phyloP scores from a whole-genome alignment of 257 asterid genomes.

The Pogostemon cablin region DNA sequence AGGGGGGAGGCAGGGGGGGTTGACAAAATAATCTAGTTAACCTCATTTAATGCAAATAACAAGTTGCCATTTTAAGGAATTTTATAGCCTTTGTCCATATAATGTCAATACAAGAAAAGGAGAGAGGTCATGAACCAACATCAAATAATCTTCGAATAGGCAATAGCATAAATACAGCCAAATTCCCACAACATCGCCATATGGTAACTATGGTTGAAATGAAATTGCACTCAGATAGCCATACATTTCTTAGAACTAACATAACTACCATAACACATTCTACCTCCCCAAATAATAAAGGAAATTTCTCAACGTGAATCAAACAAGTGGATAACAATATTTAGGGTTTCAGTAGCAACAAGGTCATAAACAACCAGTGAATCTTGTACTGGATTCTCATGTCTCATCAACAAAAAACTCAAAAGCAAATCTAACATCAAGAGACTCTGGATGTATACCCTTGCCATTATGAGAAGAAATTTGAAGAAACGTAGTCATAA shows the following conservation, averaged over 20 bases:
- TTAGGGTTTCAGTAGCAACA: neutral
- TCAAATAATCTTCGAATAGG: slow-evolving; percentile 16
- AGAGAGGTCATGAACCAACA: slow-evolving; percentile 23
- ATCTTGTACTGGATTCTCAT: neutral
- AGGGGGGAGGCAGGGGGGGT: too few relatives aligned
- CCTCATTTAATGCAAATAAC: neutral
- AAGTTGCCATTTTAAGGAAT: neutral
- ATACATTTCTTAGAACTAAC: neutral
- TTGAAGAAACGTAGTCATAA: slow-evolving; percentile 1
- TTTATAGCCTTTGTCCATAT: neutral
- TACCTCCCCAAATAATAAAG: neutral
- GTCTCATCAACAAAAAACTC: slow-evolving; percentile 14
- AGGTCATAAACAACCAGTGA: slow-evolving; percentile 5
- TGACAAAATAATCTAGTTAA: slow-evolving; percentile 6
- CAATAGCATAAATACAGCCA: neutral
- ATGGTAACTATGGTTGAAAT: neutral
- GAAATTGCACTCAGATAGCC: neutral
- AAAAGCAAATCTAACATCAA: slow-evolving; percentile 6
- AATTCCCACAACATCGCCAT: neutral
- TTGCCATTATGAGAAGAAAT: neutral
- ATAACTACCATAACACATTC: slow-evolving; percentile 5
- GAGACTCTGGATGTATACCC: neutral
- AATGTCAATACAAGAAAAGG: slow-evolving; percentile 3
- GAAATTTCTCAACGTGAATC: neutral
- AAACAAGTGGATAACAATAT: neutral